Conservation (phyloP, 495 filamentous ascomycete species). For the Aspergillus sclerotioniger region DNA sequence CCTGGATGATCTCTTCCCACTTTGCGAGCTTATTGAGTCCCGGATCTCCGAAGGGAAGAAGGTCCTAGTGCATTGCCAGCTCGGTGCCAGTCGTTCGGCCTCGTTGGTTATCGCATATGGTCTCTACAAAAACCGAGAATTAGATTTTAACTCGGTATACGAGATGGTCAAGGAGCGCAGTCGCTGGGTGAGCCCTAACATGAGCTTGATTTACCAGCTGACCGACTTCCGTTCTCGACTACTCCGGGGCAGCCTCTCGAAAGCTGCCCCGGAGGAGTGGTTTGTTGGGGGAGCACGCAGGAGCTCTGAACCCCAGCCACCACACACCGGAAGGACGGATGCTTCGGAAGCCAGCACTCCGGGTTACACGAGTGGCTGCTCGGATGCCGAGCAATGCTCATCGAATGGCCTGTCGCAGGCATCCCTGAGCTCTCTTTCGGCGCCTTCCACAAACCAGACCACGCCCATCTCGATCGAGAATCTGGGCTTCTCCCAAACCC, state of each 20-base stretch:
- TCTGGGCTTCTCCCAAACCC: conserved; percentile 24
- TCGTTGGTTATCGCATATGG: conserved; percentile 96
- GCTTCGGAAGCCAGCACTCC: conserved; percentile 9
- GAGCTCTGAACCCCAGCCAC: conserved; percentile 36
- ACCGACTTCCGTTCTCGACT: conserved; percentile 70
- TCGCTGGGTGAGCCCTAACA: conserved; percentile 96
- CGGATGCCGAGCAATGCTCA: conserved; percentile 19
- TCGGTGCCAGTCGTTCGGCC: conserved; percentile 94
- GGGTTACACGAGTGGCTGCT: conserved; percentile 6
- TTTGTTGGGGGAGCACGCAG: conserved; percentile 29
- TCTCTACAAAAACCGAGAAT: conserved; percentile 80
- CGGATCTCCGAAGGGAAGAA: conserved; percentile 76
- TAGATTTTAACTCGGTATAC: conserved; percentile 92
- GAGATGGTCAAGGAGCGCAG: conserved; percentile 85
- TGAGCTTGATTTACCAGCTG: conserved; percentile 95
- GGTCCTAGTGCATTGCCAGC: conserved; percentile 91
- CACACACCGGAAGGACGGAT: conserved; percentile 19
- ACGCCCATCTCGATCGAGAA: conserved; percentile 32
- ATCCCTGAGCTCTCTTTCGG: conserved; percentile 27
- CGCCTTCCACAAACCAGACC: conserved; percentile 28
- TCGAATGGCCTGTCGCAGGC: conserved; percentile 27
- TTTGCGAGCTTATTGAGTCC: conserved; percentile 87
- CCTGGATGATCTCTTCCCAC: conserved; percentile 72
- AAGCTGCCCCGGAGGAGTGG: conserved; percentile 37
- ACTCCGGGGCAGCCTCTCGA: conserved; percentile 44